These are phyloP conservation scores for Microbotryum scabiosae DNA, from an alignment of 1,284 basidiomycete genomes.

Conservation along the genomic window DNA sequence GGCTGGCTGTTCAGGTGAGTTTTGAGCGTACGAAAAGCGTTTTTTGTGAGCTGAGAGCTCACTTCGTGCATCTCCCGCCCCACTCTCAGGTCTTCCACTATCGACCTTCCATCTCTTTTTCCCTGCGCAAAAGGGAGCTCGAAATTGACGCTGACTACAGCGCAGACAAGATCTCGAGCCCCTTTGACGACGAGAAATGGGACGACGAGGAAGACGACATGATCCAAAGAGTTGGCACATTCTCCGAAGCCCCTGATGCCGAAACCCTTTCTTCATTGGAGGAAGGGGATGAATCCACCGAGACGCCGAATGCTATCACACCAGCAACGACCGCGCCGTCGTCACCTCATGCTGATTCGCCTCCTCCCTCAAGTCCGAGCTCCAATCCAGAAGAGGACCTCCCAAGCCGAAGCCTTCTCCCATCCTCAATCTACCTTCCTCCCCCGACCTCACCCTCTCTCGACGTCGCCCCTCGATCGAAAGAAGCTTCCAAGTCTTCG, in stretches of 20 bases:
- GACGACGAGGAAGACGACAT: constrained; percentile 11
- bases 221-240: not conserved
- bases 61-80: not conserved
- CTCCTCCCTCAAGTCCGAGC: not conserved
- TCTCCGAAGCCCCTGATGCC: not conserved
- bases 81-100: not conserved
- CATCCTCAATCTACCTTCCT: not conserved
- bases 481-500: not conserved
- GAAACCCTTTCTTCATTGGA: not conserved
- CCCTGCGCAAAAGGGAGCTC: not conserved
- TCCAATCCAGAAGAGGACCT: too few species aligned
- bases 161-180: not conserved
- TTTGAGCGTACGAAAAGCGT: not conserved
- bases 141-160: not conserved
- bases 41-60: not conserved
- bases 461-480: not conserved
- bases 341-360: not conserved
- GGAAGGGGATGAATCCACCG: not conserved
- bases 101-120: not conserved
- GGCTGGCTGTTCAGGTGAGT: not conserved
- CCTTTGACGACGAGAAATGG: constrained; percentile 14
- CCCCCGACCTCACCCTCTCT: not conserved
- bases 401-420: not conserved
- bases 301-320: not conserved
- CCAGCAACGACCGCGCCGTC: not conserved